These are phyloP conservation scores for Russula compacta DNA, from an alignment of 768 basidiomycete species.

Conservation along the genomic window DNA sequence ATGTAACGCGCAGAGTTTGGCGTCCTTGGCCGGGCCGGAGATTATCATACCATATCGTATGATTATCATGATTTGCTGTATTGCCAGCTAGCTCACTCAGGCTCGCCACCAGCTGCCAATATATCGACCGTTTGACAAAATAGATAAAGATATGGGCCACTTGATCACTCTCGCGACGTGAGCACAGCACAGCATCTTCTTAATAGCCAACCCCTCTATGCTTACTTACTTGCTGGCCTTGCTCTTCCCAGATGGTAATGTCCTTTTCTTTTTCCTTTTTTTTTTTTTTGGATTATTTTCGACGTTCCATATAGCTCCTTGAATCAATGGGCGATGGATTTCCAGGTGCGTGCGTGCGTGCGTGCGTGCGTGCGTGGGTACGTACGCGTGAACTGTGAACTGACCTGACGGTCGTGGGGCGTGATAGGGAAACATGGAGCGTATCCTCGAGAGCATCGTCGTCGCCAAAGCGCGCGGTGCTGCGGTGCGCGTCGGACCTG, in stretches of 20 bases:
- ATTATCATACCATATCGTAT: too few species aligned
- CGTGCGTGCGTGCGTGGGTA: background rate
- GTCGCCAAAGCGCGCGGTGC: constrained; percentile 87
- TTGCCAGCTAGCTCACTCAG: too few species aligned
- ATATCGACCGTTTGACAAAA: too few species aligned
- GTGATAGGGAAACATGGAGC: constrained; percentile 79
- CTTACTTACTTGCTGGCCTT: too few species aligned
- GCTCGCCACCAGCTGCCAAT: too few species aligned
- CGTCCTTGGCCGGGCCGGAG: too few species aligned
- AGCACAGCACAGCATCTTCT: background rate
- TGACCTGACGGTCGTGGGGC: too few species aligned
- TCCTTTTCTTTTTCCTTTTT: constrained; percentile 11
- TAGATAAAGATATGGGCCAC: constrained; percentile 53
- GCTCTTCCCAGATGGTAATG: constrained; percentile 3
- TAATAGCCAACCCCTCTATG: too few species aligned
- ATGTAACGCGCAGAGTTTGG: background rate
- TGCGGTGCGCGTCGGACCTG: constrained; percentile 88
- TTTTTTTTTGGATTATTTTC: background rate
- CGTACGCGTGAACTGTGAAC: background rate
- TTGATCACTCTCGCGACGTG: constrained; percentile 85
- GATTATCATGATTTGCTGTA: too few species aligned
- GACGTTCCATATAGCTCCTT: constrained; percentile 51
- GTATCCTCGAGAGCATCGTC: constrained; percentile 79
- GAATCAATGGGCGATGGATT: constrained; percentile 97
- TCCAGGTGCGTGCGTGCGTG: constrained; percentile 48